Evolutionary conservation across 2,329 filamentous ascomycete species (phyloP).

Genomic region (Colletotrichum sp.): DNA sequence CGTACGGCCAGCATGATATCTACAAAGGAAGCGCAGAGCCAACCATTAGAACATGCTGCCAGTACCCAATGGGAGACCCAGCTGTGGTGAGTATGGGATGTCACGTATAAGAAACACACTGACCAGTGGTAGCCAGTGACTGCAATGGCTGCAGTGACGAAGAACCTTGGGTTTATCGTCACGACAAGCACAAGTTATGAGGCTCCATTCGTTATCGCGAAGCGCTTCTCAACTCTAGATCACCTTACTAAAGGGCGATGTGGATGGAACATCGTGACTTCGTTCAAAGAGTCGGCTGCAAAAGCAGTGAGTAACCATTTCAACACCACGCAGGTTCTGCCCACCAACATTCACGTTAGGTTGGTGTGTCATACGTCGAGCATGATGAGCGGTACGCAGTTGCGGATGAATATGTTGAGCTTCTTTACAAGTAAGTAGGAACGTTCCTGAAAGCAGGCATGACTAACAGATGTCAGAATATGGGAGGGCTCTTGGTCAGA

Average conservation of each 20-base stretch:
- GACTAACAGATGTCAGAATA: not conserved
- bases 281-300: slow-evolving; percentile 57
- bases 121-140: slow-evolving; percentile 26
- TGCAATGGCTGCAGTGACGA: slow-evolving; percentile 69
- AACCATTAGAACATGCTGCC: slow-evolving; percentile 60
- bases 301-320: not conserved
- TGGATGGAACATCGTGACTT: slow-evolving; percentile 73
- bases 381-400: slow-evolving; percentile 66
- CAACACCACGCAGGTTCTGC: not conserved
- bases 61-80: slow-evolving; percentile 70
- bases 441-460: slow-evolving; percentile 35
- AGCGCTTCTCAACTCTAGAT: slow-evolving; percentile 66
- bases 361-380: slow-evolving; percentile 30
- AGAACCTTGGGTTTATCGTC: slow-evolving; percentile 66
- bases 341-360: not conserved
- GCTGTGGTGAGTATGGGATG: slow-evolving; percentile 49
- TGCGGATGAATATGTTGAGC: slow-evolving; percentile 65
- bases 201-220: slow-evolving; percentile 65
- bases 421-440: slow-evolving; percentile 64
- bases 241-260: slow-evolving; percentile 66
- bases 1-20: slow-evolving; percentile 60
- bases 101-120: not conserved
- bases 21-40: slow-evolving; percentile 59
- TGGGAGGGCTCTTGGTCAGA: slow-evolving; percentile 10
- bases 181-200: slow-evolving; percentile 69